Conservation (phyloP, 139 green algal genomes). For the Coelastrella sp. region DNA sequence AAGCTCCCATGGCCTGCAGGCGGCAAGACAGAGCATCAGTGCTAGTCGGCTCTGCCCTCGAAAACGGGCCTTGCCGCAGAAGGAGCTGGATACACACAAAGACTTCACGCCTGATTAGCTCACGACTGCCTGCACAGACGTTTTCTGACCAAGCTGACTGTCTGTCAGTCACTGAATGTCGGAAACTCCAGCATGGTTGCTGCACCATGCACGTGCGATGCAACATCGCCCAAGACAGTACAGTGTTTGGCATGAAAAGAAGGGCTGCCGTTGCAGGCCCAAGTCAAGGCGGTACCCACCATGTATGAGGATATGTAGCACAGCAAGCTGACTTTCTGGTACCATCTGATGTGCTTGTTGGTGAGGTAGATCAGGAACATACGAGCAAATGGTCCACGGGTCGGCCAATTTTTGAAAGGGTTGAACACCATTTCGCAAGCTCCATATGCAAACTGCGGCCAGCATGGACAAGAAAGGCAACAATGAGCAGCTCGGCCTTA, state of each 20-base stretch:
- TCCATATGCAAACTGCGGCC: neutral
- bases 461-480: neutral
- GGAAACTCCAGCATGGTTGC: too few species aligned
- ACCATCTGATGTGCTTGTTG: conserved; percentile 29
- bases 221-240: too few species aligned
- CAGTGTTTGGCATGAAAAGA: neutral
- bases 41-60: too few species aligned
- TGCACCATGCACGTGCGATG: too few species aligned
- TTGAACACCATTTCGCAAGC: conserved; percentile 52
- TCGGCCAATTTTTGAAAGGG: conserved; percentile 30
- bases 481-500: too few species aligned
- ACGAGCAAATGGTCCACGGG: conserved; percentile 25
- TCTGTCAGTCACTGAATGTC: too few species aligned
- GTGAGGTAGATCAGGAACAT: neutral
- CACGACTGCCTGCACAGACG: too few species aligned
- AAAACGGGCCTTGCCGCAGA: too few species aligned
- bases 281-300: neutral
- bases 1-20: conserved; percentile 19
- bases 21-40: neutral
- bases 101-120: too few species aligned
- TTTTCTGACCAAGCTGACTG: too few species aligned
- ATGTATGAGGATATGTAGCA: conserved; percentile 28
- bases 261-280: too few species aligned
- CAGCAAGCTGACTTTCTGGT: conserved; percentile 10
- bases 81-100: too few species aligned